A percentile compares a stretch with the other conserved stretches of the same genome.
These are phyloP conservation scores for Kandelia obovata DNA, from an alignment of 345 rosid species.

Conservation along the genomic window DNA sequence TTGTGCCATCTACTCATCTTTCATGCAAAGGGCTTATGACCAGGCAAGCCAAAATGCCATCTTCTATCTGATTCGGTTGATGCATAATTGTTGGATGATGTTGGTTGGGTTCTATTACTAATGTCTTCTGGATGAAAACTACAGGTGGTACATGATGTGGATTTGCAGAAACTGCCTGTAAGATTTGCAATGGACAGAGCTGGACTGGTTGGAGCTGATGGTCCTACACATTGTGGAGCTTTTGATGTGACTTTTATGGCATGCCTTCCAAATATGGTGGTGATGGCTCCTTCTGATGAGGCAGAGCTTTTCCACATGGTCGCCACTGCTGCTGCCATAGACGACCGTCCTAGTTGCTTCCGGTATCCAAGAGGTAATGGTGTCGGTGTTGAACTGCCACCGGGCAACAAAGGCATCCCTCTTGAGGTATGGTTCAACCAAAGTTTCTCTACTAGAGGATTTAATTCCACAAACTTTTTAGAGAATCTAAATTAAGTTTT, in stretches of 20 bases:
- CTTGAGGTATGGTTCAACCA: constrained; percentile 49
- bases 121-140: constrained; percentile 4
- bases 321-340: constrained; percentile 87
- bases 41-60: constrained; percentile 51
- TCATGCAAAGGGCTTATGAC: constrained; percentile 96
- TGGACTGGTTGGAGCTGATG: constrained; percentile 97
- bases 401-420: constrained; percentile 80
- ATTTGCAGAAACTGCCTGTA: constrained; percentile 90
- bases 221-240: constrained; percentile 96
- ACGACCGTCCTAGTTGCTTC: constrained; percentile 95
- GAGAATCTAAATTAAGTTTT: too few species aligned
- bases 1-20: constrained; percentile 91
- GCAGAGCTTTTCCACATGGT: constrained; percentile 97
- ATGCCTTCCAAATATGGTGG: constrained; percentile 98
- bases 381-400: constrained; percentile 65
- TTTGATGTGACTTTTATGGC: constrained; percentile 97
- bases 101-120: not conserved
- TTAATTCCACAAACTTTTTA: too few species aligned
- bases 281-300: constrained; percentile 98
- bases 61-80: not conserved
- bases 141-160: constrained; percentile 96
- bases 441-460: not conserved
- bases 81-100: not conserved
- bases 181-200: constrained; percentile 99
- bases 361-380: constrained; percentile 97